Conservation (phyloP, 805 yeast species). For the Candida patagonica region DNA sequence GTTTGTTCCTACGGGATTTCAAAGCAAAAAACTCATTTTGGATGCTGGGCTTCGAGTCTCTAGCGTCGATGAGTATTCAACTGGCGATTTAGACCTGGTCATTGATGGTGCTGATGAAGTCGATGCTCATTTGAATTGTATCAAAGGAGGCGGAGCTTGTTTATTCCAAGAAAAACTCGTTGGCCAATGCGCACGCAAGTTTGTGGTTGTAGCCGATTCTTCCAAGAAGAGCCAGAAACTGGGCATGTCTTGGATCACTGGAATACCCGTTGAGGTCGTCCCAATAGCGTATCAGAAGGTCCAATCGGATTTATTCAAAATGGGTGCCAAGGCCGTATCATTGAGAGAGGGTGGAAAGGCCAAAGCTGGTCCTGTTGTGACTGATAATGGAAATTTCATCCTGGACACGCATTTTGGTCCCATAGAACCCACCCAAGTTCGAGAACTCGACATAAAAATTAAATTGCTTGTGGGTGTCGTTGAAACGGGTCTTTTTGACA, state of each 20-base stretch:
- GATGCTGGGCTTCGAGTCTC: constrained; percentile 74
- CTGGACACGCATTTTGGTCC: constrained; percentile 90
- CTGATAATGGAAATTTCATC: constrained; percentile 90
- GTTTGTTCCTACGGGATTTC: constrained; percentile 96
- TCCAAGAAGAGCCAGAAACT: constrained; percentile 68
- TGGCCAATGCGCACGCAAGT: constrained; percentile 66
- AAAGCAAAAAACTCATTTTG: constrained; percentile 75
- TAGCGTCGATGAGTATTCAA: constrained; percentile 60
- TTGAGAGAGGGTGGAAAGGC: constrained; percentile 83
- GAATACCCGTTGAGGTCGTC: constrained; percentile 92
- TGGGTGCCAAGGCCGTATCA: constrained; percentile 56
- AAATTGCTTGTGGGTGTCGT: constrained; percentile 85
- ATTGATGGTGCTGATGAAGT: constrained; percentile 99
- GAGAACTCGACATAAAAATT: constrained; percentile 50
- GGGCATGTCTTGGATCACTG: constrained; percentile 79
- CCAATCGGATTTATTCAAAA: constrained; percentile 43
- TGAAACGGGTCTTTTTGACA: constrained; percentile 82
- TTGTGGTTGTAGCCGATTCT: constrained; percentile 86
- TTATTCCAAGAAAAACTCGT: constrained; percentile 92
- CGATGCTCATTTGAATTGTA: constrained; percentile 68
- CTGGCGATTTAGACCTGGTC: constrained; percentile 75
- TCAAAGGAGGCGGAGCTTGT: constrained; percentile 99
- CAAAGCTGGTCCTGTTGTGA: constrained; percentile 94
- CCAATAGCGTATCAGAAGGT: constrained; percentile 82
- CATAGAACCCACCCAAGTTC: constrained; percentile 39